phyloP scores from a whole-genome alignment of 495 filamentous ascomycete species.

The Aspergillus carlsbadensis region DNA sequence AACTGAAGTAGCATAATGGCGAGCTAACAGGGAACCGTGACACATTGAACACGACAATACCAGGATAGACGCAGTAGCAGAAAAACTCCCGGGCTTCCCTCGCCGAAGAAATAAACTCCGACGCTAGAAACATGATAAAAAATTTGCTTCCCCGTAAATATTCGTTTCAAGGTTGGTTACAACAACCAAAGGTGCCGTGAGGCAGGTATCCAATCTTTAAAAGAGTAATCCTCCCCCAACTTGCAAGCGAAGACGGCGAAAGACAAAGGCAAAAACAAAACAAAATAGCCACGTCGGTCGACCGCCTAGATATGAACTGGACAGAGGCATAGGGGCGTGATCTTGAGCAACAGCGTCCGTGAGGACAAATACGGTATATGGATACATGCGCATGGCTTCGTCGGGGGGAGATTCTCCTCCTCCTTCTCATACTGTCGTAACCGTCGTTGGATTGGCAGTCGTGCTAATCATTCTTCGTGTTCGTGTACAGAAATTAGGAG shows the following conservation, averaged over 20 bases:
- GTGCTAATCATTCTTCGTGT: slow-evolving; percentile 5
- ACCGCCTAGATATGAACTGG: slow-evolving; percentile 4
- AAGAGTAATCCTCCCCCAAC: slow-evolving; percentile 23
- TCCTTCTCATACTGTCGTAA: slow-evolving; percentile 10
- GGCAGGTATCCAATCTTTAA: slow-evolving; percentile 42
- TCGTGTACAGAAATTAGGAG: neutral
- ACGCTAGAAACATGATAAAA: slow-evolving; percentile 22
- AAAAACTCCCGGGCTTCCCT: slow-evolving; percentile 4
- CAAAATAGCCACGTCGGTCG: neutral
- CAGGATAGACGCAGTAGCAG: neutral
- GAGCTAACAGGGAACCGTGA: neutral
- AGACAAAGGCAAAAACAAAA: slow-evolving; percentile 18
- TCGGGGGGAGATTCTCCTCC: slow-evolving; percentile 4
- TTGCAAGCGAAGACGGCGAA: slow-evolving; percentile 3
- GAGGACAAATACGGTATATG: slow-evolving; percentile 25
- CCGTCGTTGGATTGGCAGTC: slow-evolving; percentile 1
- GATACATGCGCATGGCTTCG: neutral
- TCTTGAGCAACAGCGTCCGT: slow-evolving; percentile 24
- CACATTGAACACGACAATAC: slow-evolving; percentile 6
- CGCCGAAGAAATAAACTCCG: slow-evolving; percentile 19
- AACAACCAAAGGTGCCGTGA: slow-evolving; percentile 34
- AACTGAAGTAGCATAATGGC: neutral
- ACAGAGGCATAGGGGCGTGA: slow-evolving; percentile 9
- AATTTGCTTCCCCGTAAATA: slow-evolving; percentile 14
- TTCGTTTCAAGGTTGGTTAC: slow-evolving; percentile 12